Percentiles rank a stretch among this genome's conserved stretches.
phyloP scores from a whole-genome alignment of 495 filamentous ascomycete species.

The Sporormia fimetaria region DNA sequence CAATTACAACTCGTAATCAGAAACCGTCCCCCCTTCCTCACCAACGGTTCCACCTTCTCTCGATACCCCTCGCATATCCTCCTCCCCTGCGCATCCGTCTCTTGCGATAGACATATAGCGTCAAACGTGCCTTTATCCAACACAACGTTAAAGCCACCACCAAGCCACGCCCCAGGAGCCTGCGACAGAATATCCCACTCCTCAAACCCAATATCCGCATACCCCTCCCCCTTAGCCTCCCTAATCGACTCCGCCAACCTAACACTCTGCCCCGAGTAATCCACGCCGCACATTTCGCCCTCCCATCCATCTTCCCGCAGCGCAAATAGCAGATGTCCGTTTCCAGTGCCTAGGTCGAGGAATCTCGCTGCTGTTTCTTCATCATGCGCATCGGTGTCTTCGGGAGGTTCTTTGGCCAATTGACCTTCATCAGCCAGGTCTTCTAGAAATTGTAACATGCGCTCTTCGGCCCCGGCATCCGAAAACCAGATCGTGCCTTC shows the following conservation, averaged over 20 bases:
- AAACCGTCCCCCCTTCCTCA: slow-evolving; percentile 60
- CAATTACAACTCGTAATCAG: slow-evolving; percentile 94
- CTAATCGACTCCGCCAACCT: slow-evolving; percentile 47
- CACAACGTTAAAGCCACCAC: slow-evolving; percentile 63
- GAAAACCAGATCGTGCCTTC: slow-evolving; percentile 67
- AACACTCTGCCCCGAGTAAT: slow-evolving; percentile 68
- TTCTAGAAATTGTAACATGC: slow-evolving; percentile 46
- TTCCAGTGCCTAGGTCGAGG: slow-evolving; percentile 78
- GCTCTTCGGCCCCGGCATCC: slow-evolving; percentile 55
- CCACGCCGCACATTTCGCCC: slow-evolving; percentile 68
- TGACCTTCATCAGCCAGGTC: slow-evolving; percentile 23
- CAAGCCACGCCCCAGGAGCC: slow-evolving; percentile 27
- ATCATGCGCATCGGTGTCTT: slow-evolving; percentile 10
- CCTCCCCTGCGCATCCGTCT: slow-evolving; percentile 41
- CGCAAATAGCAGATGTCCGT: slow-evolving; percentile 75
- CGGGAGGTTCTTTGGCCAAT: slow-evolving; percentile 10
- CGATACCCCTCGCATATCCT: slow-evolving; percentile 65
- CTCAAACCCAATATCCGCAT: slow-evolving; percentile 46
- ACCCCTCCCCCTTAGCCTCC: slow-evolving; percentile 16
- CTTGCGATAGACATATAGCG: slow-evolving; percentile 65
- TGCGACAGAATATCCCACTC: slow-evolving; percentile 66
- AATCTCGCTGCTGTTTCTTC: slow-evolving; percentile 36
- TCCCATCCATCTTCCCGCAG: slow-evolving; percentile 42
- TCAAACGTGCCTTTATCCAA: slow-evolving; percentile 98
- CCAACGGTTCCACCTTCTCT: slow-evolving; percentile 47